Conservation (phyloP, 2,329 filamentous ascomycete genomes). For the Fusarium xylarioides region DNA sequence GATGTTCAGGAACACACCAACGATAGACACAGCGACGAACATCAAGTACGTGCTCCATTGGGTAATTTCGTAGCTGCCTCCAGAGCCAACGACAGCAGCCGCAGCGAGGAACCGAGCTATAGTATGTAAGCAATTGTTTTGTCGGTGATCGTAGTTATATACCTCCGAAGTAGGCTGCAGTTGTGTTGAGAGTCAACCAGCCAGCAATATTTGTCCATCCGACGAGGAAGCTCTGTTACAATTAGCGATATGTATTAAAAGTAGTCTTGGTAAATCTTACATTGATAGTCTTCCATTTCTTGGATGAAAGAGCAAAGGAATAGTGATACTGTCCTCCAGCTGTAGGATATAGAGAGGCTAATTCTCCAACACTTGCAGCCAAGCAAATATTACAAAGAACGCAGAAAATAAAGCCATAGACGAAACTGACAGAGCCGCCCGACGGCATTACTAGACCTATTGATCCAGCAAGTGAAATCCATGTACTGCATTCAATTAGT, state of each 20-base stretch:
- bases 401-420: slow-evolving; percentile 50
- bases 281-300: slow-evolving; percentile 51
- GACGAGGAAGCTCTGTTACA: slow-evolving; percentile 51
- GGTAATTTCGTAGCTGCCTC: slow-evolving; percentile 50
- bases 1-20: slow-evolving; percentile 48
- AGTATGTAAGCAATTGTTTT: neutral
- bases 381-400: slow-evolving; percentile 33
- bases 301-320: slow-evolving; percentile 51
- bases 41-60: slow-evolving; percentile 54
- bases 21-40: slow-evolving; percentile 46
- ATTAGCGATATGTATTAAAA: neutral
- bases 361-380: slow-evolving; percentile 31
- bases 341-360: slow-evolving; percentile 35
- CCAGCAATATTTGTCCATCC: slow-evolving; percentile 57
- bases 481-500: slow-evolving; percentile 36
- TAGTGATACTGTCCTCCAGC: slow-evolving; percentile 53
- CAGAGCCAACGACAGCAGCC: slow-evolving; percentile 52
- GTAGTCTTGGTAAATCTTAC: slow-evolving; percentile 27
- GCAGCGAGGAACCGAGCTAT: slow-evolving; percentile 55
- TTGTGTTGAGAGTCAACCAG: slow-evolving; percentile 56
- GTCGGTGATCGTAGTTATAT: neutral
- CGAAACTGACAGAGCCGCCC: slow-evolving; percentile 52
- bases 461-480: slow-evolving; percentile 53
- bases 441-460: slow-evolving; percentile 55
- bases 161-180: slow-evolving; percentile 55